These are phyloP conservation scores for Aspergillus brunneoviolaceus DNA, from an alignment of 2,329 filamentous ascomycete genomes.

Conservation along the genomic window DNA sequence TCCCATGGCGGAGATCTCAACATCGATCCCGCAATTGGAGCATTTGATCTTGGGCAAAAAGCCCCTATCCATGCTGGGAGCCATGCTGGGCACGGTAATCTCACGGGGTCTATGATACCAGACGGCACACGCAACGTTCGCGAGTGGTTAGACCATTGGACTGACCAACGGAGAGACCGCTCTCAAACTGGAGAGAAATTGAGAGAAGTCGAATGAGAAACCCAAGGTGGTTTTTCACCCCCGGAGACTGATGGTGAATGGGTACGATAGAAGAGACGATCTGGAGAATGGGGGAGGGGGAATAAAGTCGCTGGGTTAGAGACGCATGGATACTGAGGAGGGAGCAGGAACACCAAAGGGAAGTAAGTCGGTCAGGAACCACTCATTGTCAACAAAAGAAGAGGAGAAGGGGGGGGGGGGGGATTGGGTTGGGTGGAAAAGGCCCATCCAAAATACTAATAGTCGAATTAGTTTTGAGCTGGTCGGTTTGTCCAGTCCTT, in stretches of 20 bases:
- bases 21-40: constrained; percentile 72
- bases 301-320: background rate
- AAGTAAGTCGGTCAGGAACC: background rate
- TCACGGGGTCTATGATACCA: constrained; percentile 43
- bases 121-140: constrained; percentile 8
- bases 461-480: background rate
- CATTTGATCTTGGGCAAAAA: constrained; percentile 85
- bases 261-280: background rate
- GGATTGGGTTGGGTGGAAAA: background rate
- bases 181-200: background rate
- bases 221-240: background rate
- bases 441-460: constrained; percentile 10
- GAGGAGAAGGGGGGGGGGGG: background rate
- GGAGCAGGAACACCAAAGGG: background rate
- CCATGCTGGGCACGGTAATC: constrained; percentile 18
- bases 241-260: background rate
- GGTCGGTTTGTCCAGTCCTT: background rate
- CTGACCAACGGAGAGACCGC: constrained; percentile 2
- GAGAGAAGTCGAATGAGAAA: background rate
- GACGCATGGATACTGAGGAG: background rate
- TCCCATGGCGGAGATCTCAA: constrained; percentile 82
- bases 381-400: background rate
- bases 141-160: constrained; percentile 18
- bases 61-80: constrained; percentile 56
- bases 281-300: background rate